Conservation (phyloP, 768 basidiomycete genomes). For the Lentinula raphanica region DNA sequence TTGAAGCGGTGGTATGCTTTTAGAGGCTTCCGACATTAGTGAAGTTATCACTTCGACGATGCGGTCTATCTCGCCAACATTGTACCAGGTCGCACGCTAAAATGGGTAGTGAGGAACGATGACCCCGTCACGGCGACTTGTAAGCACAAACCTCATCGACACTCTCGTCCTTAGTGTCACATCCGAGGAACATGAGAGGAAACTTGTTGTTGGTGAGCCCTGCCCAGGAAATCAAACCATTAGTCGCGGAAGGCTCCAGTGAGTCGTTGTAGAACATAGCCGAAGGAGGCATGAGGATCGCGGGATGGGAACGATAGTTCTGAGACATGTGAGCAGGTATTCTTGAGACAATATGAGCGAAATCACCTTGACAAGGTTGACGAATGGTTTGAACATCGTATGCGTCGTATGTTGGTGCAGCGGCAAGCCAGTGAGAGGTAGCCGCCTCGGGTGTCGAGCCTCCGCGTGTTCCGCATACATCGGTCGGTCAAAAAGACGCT, state of each 20-base stretch:
- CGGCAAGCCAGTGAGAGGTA: not conserved
- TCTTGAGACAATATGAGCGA: not conserved
- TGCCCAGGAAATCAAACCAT: conserved; percentile 37
- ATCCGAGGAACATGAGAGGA: conserved; percentile 42
- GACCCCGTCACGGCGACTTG: not conserved
- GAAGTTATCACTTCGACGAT: conserved; percentile 35
- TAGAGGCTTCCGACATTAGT: conserved; percentile 29
- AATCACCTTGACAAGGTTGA: conserved; percentile 40
- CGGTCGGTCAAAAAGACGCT: conserved; percentile 40
- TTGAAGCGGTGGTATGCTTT: conserved; percentile 34
- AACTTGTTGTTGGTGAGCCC: conserved; percentile 32
- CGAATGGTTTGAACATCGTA: conserved; percentile 23
- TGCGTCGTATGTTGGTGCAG: not conserved
- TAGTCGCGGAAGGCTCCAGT: conserved; percentile 38
- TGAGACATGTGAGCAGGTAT: conserved; percentile 11
- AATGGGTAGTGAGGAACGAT: not conserved
- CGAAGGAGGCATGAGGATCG: conserved; percentile 49
- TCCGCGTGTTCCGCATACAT: conserved; percentile 28
- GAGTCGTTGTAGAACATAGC: conserved; percentile 50
- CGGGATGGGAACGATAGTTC: conserved; percentile 49
- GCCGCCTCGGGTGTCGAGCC: conserved; percentile 10
- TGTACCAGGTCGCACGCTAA: conserved; percentile 46
- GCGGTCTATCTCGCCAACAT: conserved; percentile 39
- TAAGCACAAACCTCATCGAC: conserved; percentile 35
- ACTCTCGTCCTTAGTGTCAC: conserved; percentile 34